Evolutionary conservation across 1,284 basidiomycete genomes (phyloP), one percentile per base, ranked within the genome.

Genomic region (Sanghuangporus sanghuang): DNA sequence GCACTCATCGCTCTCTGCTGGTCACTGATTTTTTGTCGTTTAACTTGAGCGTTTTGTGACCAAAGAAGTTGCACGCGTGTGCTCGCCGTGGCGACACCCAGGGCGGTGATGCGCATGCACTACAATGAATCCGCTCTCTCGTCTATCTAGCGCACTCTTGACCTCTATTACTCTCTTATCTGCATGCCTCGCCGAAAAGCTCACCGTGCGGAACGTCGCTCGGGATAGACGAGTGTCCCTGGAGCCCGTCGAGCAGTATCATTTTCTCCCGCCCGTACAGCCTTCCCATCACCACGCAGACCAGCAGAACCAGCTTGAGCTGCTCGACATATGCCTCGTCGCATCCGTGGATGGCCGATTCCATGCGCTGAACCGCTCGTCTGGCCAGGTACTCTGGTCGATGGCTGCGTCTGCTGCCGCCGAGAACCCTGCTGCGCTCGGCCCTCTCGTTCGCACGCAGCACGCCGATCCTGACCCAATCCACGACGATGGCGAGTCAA

Each of bases 271-370:
- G 36, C 68, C 70, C 21, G 58, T 63, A 21, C 58, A 60, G 16
- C 38, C 63, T 12, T 50, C 44, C 46, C 18, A 52, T 35, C 50
- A 52, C n/a, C 64, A 52, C 35, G 40, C 61, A 14, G 64, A 69
- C 59, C 62, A 68, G 46, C 68, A 67, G 0, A 71, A 79, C 21
- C 81, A 86, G 64, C 76, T 87, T 16, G 80, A 86, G 38, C 77
- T 94, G 4, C 75, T 92, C 66, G 89, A 93, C 71, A 83, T 92
- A 52, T 86, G 94, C 54, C 81, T 96, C 11, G 84, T 94, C 12
- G 90, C 94, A 3, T 92, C 92, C 7, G 85, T 96, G n/a, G 95
- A 96, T 74, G 95, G 94, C 27, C 90, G 87, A 65, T 87, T 96
- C 54, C 92, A 95, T 77, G 94, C 92, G 0, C 78, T 96, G 66